Evolutionary conservation across 345 rosid genomes (phyloP), one percentile per base, ranked within the genome.

Genomic region (Streptanthus diversifolius): DNA sequence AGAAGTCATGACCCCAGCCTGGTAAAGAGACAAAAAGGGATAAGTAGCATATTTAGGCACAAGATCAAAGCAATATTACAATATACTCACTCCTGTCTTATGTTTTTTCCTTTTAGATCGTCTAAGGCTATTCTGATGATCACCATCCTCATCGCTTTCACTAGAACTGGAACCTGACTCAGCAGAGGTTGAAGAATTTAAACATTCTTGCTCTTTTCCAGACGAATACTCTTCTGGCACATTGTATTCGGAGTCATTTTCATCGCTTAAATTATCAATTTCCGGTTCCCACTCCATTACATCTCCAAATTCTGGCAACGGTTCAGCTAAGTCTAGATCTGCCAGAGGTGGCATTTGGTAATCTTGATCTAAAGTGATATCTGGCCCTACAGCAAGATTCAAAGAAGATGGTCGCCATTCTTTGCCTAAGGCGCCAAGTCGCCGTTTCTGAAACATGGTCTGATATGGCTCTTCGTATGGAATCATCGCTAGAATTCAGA

Each of bases 391-490:
- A 51, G 95, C 78, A 78, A 95, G 84, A 69, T 85, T 90, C 58
- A 85, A 72, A 63, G 88, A 77, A 81, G 90, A 75, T 66, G 97
- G 98, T 66, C 78, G 85, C 98, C 98, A 95, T 81, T 95, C 99
- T 44, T 85, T 71, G 61, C 96, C 96, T 73, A 95, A 74, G 80
- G 98, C 90, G 39, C 96, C 98, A 54, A 95, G 82, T 9, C 99
- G 83, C 39, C 98, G 87, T 80, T 85, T 83, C 83, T 95, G 99
- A 88, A 87, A 95, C 89, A 83, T 86, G 72, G 90, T 90, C 82
- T 95, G 99, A 75, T 92, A 95, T 66, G 97, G 98, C 79, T 95
- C 99, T 45, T 88, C 80, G 68, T 92, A 95, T 24, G 99, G 99
- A 68, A 87, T 84, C 99, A 92, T 90, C 56, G 82, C 99, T 92